Percentiles rank a stretch among this genome's conserved stretches.
phyloP scores from a whole-genome alignment of 1,284 basidiomycete genomes.

The Ceratorhiza oryzae-sativae region DNA sequence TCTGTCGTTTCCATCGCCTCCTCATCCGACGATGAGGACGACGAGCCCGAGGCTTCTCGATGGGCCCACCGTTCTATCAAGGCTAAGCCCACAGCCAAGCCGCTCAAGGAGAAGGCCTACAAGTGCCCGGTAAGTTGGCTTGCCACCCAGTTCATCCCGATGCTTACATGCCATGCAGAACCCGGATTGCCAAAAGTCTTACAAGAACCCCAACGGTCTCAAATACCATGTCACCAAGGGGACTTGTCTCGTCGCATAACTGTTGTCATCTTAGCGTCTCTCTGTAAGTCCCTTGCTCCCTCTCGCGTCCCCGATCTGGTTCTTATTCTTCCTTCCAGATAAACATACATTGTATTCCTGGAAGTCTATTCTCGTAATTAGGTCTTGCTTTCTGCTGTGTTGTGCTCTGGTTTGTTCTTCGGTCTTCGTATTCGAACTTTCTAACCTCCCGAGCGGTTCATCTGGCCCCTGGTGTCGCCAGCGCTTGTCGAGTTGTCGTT shows the following conservation, averaged over 20 bases:
- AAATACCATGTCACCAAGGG: slow-evolving; percentile 43
- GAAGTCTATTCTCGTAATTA: slow-evolving; percentile 35
- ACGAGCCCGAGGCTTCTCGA: slow-evolving; percentile 1
- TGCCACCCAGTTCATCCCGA: neutral
- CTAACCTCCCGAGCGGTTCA: neutral
- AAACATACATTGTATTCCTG: slow-evolving; percentile 39
- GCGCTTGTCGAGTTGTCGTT: neutral
- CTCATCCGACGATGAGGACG: slow-evolving; percentile 29
- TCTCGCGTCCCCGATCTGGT: neutral
- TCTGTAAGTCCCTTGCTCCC: slow-evolving; percentile 18
- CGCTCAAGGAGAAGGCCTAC: slow-evolving; percentile 38
- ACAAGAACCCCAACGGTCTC: slow-evolving; percentile 43
- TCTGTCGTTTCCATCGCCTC: slow-evolving; percentile 23
- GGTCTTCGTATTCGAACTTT: slow-evolving; percentile 27
- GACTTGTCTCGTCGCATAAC: slow-evolving; percentile 39
- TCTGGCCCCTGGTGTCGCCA: slow-evolving; percentile 27
- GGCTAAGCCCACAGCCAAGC: slow-evolving; percentile 33
- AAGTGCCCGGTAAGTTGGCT: slow-evolving; percentile 29
- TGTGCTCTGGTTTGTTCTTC: slow-evolving; percentile 21
- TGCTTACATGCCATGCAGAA: slow-evolving; percentile 5
- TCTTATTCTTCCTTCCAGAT: neutral
- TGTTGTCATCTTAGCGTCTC: slow-evolving; percentile 30
- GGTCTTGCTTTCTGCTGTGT: slow-evolving; percentile 33
- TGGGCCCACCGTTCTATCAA: slow-evolving; percentile 36
- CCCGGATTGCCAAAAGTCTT: slow-evolving; percentile 40